phyloP scores from a whole-genome alignment of 2,329 filamentous ascomycete genomes.

The Penicillium vulpinum region DNA sequence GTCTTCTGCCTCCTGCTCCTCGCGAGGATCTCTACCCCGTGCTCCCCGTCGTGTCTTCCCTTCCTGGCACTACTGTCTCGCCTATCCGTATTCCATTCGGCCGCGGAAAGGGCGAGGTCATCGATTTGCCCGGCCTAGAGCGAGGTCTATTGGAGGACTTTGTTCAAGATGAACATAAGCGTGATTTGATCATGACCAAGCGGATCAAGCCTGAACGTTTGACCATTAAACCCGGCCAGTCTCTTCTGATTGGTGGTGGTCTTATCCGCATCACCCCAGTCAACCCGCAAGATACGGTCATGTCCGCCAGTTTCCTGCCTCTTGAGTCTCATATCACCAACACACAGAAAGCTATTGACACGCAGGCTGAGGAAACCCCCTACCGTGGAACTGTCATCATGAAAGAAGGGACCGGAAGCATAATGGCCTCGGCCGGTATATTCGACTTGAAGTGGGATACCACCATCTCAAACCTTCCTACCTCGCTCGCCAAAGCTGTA shows the following conservation, averaged over 20 bases:
- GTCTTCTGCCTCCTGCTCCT: slow-evolving; percentile 74
- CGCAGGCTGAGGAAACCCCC: slow-evolving; percentile 65
- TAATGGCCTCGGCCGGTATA: slow-evolving; percentile 68
- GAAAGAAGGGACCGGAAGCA: slow-evolving; percentile 56
- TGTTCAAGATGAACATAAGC: slow-evolving; percentile 65
- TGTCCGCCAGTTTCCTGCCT: slow-evolving; percentile 86
- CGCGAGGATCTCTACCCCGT: slow-evolving; percentile 72
- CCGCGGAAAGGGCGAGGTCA: slow-evolving; percentile 79
- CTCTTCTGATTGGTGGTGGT: slow-evolving; percentile 79
- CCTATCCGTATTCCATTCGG: slow-evolving; percentile 93
- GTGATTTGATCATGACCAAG: slow-evolving; percentile 73
- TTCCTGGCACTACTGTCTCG: slow-evolving; percentile 91
- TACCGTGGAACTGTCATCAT: slow-evolving; percentile 65
- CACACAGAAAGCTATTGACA: slow-evolving; percentile 74
- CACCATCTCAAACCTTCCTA: slow-evolving; percentile 74
- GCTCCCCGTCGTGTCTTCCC: slow-evolving; percentile 81
- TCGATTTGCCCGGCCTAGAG: slow-evolving; percentile 85
- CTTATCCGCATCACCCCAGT: slow-evolving; percentile 83
- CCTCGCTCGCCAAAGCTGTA: slow-evolving; percentile 66
- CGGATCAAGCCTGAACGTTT: slow-evolving; percentile 73
- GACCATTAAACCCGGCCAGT: slow-evolving; percentile 72
- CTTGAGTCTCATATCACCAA: slow-evolving; percentile 73
- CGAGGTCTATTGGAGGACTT: slow-evolving; percentile 71
- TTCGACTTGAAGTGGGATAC: slow-evolving; percentile 80
- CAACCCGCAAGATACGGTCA: slow-evolving; percentile 63